phyloP scores from a whole-genome alignment of 352 stramenopile genomes.

The Phytophthora multivora region DNA sequence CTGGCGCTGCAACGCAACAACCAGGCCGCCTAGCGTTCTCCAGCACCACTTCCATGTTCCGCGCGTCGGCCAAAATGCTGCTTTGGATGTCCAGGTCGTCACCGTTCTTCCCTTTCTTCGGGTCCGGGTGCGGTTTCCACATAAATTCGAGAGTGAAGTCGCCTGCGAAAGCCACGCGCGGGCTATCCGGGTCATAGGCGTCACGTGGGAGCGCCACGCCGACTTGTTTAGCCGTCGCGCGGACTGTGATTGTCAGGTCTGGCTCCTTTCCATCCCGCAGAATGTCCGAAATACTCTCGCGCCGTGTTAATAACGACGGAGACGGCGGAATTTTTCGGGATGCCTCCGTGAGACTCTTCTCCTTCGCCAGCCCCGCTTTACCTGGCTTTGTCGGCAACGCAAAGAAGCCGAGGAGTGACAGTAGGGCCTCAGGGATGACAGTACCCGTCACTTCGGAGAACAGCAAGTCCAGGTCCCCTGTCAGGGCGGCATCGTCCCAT shows the following conservation, averaged over 20 bases:
- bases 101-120: constrained; percentile 13
- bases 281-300: constrained; percentile 63
- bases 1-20: constrained; percentile 49
- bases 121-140: constrained; percentile 45
- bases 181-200: constrained; percentile 39
- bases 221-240: constrained; percentile 51
- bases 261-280: constrained; percentile 44
- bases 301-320: constrained; percentile 28
- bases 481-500: constrained; percentile 54
- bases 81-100: constrained; percentile 75
- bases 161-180: constrained; percentile 55
- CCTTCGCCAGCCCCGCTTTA: constrained; percentile 1
- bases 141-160: constrained; percentile 64
- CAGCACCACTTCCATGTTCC: constrained; percentile 65
- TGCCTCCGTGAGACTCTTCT: not conserved
- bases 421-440: constrained; percentile 53
- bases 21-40: constrained; percentile 71
- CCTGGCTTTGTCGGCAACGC: constrained; percentile 35
- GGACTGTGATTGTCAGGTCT: constrained; percentile 56
- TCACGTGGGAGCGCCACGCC: constrained; percentile 63
- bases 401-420: constrained; percentile 63
- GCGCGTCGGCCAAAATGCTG: constrained; percentile 63
- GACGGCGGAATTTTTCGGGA: constrained; percentile 13
- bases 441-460: constrained; percentile 58
- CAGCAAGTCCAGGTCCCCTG: constrained; percentile 54